Evolutionary conservation across 352 stramenopile species (phyloP), one percentile per base, ranked within the genome.

Genomic region (Globisporangium irregulare): DNA sequence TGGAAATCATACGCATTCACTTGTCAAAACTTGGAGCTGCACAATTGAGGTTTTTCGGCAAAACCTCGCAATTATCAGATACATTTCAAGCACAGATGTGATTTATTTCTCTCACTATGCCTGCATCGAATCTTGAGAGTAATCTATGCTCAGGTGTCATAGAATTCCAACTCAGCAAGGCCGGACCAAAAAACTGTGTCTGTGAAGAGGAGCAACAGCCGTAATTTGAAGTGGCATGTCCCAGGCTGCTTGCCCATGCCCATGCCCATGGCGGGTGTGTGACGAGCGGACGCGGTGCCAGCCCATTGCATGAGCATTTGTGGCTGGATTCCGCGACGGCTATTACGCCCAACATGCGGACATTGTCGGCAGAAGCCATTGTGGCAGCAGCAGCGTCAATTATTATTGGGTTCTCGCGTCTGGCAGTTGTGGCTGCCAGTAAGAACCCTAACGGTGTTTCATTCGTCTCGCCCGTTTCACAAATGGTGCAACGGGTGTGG

Each of bases 81-180:
- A 18, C 25, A 4, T 7, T 41, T 25, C 54, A 43, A 41, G 14
- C 7, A 8, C 15, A 59, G 54, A 32, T 32, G 29, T 4, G 8
- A 8, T 32, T 32, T 4, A 32, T 24, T 41, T 8, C 1, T 41
- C 1, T 22, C 9, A 59, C 14, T 41, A 59, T 25, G 14, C 1
- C 15, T 14, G 6, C 5, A 25, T 59, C 54, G 3, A 38, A 41
- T 59, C 10, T 43, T 59, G 54, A 25, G 14, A 27, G 1, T 9
- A 27, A 6, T 5, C 8, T 12, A 12, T 41, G 29, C 8, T 9
- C 8, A 20, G 54, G 14, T 41, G 54, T 38, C 54, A 38, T 41
- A 59, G 14, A 59, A 59, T 41, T 61, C 55, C 55, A 46, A 46
- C 55, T 61, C 6, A 27, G 34, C 34, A 64, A 64, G 36, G 36